Percentiles rank a stretch among this genome's conserved stretches.
These are phyloP conservation scores for Aspergillus novoparasiticus DNA, from an alignment of 2,329 filamentous ascomycete genomes.

Conservation along the genomic window DNA sequence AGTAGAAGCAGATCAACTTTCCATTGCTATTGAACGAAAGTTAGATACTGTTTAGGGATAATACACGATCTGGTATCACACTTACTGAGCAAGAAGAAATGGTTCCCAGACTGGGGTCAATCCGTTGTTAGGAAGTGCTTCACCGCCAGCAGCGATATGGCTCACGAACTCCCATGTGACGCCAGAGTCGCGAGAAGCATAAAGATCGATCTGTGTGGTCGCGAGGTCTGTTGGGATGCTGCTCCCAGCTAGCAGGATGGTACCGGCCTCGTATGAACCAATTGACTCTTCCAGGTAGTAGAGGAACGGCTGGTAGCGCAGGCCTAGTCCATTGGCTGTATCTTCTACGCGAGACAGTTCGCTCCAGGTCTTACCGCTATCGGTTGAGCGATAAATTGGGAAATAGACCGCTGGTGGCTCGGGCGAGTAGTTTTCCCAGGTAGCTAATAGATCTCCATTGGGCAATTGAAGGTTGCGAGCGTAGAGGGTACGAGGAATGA, in stretches of 20 bases:
- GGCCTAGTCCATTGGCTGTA: conserved; percentile 64
- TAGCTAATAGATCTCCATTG: conserved; percentile 51
- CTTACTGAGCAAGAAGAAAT: conserved; percentile 59
- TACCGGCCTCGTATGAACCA: conserved; percentile 62
- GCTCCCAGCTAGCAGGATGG: conserved; percentile 64
- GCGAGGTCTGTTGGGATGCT: conserved; percentile 58
- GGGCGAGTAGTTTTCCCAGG: conserved; percentile 58
- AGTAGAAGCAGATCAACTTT: conserved; percentile 68
- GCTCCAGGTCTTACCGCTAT: conserved; percentile 62
- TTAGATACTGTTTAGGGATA: conserved; percentile 4
- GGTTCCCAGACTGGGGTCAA: conserved; percentile 74
- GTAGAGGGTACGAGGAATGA: conserved; percentile 53
- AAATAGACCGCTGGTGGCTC: conserved; percentile 59
- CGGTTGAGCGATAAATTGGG: conserved; percentile 53
- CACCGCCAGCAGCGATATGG: conserved; percentile 65
- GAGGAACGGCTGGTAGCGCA: conserved; percentile 70
- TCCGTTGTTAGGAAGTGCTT: conserved; percentile 64
- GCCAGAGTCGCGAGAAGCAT: conserved; percentile 64
- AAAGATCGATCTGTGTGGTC: conserved; percentile 69
- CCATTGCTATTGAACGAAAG: conserved; percentile 43
- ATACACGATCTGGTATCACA: neutral
- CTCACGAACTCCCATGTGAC: conserved; percentile 68
- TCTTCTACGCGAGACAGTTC: conserved; percentile 66
- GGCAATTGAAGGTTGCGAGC: conserved; percentile 52
- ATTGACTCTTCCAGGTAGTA: conserved; percentile 63